Conservation (phyloP, 164 flowering plant genomes). For the Nymphaea colorata region DNA sequence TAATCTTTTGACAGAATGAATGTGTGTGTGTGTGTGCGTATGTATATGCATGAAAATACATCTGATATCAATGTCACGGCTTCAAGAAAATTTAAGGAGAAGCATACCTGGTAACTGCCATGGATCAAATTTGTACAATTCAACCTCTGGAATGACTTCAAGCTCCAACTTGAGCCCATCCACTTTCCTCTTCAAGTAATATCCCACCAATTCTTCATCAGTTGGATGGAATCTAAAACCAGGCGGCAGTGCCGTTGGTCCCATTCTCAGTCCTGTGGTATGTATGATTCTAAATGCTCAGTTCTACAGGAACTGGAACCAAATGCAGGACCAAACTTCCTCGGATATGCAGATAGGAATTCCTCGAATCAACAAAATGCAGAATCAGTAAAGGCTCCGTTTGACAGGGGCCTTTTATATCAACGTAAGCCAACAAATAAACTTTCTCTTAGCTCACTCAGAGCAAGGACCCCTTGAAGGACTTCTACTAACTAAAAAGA, state of each 20-base stretch:
- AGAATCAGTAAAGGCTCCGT: no score
- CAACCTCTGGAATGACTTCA: constrained; percentile 78
- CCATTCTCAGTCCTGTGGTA: constrained; percentile 24
- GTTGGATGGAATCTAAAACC: constrained; percentile 93
- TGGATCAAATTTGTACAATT: constrained; percentile 83
- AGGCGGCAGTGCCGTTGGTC: constrained; percentile 61
- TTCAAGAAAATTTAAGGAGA: neutral
- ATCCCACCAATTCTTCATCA: constrained; percentile 73
- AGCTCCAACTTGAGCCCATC: constrained; percentile 82
- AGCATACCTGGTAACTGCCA: constrained; percentile 86
- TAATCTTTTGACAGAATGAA: no score
- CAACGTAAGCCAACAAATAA: neutral
- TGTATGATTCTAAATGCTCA: no score
- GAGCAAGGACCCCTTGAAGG: no score
- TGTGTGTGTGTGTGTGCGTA: no score
- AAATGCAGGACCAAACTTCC: neutral
- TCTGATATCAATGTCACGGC: no score
- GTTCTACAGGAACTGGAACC: no score
- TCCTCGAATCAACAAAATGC: neutral
- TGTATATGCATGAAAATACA: no score
- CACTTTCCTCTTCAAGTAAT: constrained; percentile 66
- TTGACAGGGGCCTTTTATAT: no score
- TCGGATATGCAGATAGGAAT: neutral
- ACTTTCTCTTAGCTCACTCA: no score
- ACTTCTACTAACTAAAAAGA: no score